Evolutionary conservation across 352 stramenopile genomes (phyloP), one percentile per base, ranked within the genome.

Genomic region (Phytophthora pinifolia): DNA sequence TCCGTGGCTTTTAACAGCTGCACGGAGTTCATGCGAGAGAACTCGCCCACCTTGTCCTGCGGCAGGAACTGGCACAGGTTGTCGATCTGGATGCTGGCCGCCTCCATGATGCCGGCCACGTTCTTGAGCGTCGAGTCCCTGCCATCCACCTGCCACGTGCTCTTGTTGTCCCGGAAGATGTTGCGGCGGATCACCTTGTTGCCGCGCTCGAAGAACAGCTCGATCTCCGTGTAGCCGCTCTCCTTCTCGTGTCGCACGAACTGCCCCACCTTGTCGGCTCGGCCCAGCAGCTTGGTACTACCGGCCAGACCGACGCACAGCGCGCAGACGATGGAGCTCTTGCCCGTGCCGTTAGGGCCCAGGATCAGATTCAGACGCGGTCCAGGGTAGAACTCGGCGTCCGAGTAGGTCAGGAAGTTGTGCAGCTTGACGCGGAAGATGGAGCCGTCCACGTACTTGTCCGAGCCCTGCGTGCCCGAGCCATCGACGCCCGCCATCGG

Each of bases 31-130:
- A 96, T 92, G 29, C 80, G 73, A n/a, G 86, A 92, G 48, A 96
- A 96, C 60, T 96, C 84, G 46, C 86, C 84, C 14, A 96, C 96
- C 67, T 96, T 97, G 62, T 99, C 96, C 68, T 99, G 97, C 2
- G 97, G 97, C 18, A 99, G 67, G 59, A 99, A 99, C 39, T 98
- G 98, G 54, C 96, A 99, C 30, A 99, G 77, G 62, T 99, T 99
- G 70, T 98, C 93, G 64, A 99, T 96, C 56, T 97, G 83, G 56
- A 99, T 99, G 32, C 94, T 83, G n/a, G 90, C 74, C 13, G 74
- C 61, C 33, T 86, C 62, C 51, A 98, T 94, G 6, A 98, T 54
- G 12, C 88, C 67, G 6, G 62, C 69, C 22, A 96, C 70, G 9
- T 79, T 73, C 54, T 88, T 91, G 4, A 89, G 74, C 36, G 78